Evolutionary conservation across 306 rosid genomes (phyloP), one percentile per base, ranked within the genome.

Genomic region (Sicyos baderoa): DNA sequence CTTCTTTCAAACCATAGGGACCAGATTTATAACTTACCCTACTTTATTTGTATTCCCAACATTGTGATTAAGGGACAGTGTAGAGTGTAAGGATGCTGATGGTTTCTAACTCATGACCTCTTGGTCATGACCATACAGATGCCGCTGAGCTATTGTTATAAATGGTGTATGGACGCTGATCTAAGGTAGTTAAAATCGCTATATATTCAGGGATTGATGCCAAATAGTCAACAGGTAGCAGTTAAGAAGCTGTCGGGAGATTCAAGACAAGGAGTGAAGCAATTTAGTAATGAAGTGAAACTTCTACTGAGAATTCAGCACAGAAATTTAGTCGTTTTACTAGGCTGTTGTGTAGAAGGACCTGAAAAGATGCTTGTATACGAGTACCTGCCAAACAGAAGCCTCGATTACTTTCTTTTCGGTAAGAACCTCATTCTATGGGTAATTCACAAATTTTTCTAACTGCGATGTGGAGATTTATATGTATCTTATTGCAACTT

Each of bases 351-450:
- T 73, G 83, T 84, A 13, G 95, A 91, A 85, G 97, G 95, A 53
- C 90, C 95, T 18, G 96, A 91, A 76, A 91, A 91, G 82, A 91
- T 91, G 96, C 95, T 91, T 74, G 91, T 91, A 17, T 91, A 91
- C 40, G 96, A 91, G 82, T 91, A 82, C 75, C 87, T 91, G 17
- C 86, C 94, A 5, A 91, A 91, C 84, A 86, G 75, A 82, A 88
- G 97, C 78, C 96, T 91, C 61, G 97, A 91, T 73, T 86, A 75
- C 80, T 81, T 91, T 68, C 80, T 91, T 2, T 91, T 91, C 48
- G 85, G 96, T 91, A 87, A 63, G 62, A 45, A n/a, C 10, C 25
- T 40, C 37, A 21, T 22, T 65, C 37, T 7, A 19, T 9, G 70
- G 19, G 50, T 29, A 37, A 19, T 64, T 18, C 32, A 0, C 45